Evolutionary conservation across 2,329 filamentous ascomycete genomes (phyloP).

Genomic region (Diaporthe capsici): DNA sequence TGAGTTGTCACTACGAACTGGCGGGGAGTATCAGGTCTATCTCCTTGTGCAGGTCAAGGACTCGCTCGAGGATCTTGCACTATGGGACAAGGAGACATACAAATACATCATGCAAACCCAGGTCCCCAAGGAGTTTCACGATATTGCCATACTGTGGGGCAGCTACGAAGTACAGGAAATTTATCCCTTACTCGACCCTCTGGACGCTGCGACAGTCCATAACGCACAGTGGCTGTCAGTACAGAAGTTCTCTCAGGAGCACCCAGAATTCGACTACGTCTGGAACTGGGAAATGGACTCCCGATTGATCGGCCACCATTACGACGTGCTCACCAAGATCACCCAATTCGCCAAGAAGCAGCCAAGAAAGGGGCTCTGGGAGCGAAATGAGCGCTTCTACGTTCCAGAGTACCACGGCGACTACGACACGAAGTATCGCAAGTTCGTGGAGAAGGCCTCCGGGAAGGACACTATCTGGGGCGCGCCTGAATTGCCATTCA

Average conservation of each 20-base stretch:
- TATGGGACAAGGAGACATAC: conserved; percentile 73
- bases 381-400: conserved; percentile 80
- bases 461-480: conserved; percentile 76
- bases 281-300: conserved; percentile 94
- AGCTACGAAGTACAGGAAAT: conserved; percentile 80
- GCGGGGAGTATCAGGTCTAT: conserved; percentile 86
- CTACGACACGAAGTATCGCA: conserved; percentile 77
- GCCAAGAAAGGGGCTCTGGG: conserved; percentile 81
- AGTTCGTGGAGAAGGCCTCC: conserved; percentile 69
- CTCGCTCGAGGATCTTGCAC: conserved; percentile 59
- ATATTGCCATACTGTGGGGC: conserved; percentile 82
- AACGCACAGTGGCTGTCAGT: conserved; percentile 79
- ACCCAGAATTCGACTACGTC: conserved; percentile 84
- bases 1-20: conserved; percentile 81
- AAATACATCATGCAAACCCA: conserved; percentile 66
- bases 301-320: conserved; percentile 84
- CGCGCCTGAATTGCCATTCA: conserved; percentile 69
- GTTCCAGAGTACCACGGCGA: conserved; percentile 78
- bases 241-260: conserved; percentile 81
- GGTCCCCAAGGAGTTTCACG: conserved; percentile 64
- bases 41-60: conserved; percentile 85
- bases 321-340: conserved; percentile 80
- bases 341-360: conserved; percentile 74
- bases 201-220: conserved; percentile 66
- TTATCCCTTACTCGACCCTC: conserved; percentile 79